Base-by-base conservation (phyloP, 805 yeast species). In the Metschnikowia drakensbergensis region DNA sequence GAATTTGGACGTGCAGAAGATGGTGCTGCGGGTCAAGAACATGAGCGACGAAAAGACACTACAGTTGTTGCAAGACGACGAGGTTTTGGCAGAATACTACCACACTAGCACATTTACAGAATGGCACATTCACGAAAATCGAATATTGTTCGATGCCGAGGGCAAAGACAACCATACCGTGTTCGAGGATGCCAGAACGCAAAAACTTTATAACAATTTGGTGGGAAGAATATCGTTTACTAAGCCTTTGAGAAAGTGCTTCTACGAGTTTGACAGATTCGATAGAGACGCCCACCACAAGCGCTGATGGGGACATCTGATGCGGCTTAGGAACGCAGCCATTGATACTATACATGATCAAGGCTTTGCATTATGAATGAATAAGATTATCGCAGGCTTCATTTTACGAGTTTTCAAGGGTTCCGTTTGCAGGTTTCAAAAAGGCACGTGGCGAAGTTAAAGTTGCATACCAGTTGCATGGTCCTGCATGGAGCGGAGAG, bases 31-130 rank as follows among this genome's bases (percentile, higher is more conserved):
- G 32, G 55, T 62, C 10, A 36, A 55, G 22, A 55, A 55, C 26
- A 61, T 67, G 61, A 45, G 54, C 8, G 71, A 68, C 42, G 61
- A 54, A 32, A 59, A 66, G 37, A 44, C 55, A 2, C 45, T 60
- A 13, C 36, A 49, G 30, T 54, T 67, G 26, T 51, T 66, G 23
- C 48, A 54, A 8, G 64, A 63, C 36, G 60, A 58, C 6, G 46
- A 49, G 35, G 31, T 60, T 5, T 50, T 60, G 43, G 38, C 46
- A 5, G 65, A 64, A 33, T 64, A 62, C 45, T 59, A 55, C 41
- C 50, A 57, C 25, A 58, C 65, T 11, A 44, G 48, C 17, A 37
- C 47, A 9, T 39, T 46, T 36, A 58, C 60, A 9, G 57, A 51
- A 2, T 53, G 57, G 51, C 66, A 64, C 46, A 28, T 34, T 10